Evolutionary conservation across 1,284 basidiomycete species (phyloP).

Genomic region (Leccinum pseudoinsigne): DNA sequence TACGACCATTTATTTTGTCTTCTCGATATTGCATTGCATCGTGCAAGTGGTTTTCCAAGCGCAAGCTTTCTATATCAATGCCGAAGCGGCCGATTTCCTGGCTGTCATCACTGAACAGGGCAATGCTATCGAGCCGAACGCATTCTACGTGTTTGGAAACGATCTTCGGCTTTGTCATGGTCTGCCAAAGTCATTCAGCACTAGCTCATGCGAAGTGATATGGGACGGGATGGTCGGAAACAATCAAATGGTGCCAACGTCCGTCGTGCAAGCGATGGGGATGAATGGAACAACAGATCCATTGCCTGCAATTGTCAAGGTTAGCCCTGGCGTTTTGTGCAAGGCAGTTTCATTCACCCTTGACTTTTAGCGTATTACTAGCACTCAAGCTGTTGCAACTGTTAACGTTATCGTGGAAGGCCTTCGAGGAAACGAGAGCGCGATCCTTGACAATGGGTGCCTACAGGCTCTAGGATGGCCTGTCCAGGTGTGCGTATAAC

Average conservation of each 20-base stretch:
- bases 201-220: slow-evolving; percentile 51
- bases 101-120: slow-evolving; percentile 50
- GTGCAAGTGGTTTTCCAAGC: slow-evolving; percentile 70
- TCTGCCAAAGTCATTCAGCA: slow-evolving; percentile 50
- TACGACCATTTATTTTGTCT: slow-evolving; percentile 63
- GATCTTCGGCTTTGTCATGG: slow-evolving; percentile 58
- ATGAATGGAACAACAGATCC: neutral
- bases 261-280: neutral
- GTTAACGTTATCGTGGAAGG: slow-evolving; percentile 45
- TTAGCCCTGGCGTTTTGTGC: neutral
- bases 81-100: slow-evolving; percentile 54
- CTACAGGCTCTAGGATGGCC: slow-evolving; percentile 67
- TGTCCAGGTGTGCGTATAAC: slow-evolving; percentile 46
- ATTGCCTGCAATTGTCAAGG: slow-evolving; percentile 5
- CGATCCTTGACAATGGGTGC: slow-evolving; percentile 42
- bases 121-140: slow-evolving; percentile 43
- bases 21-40: slow-evolving; percentile 65
- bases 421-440: slow-evolving; percentile 34
- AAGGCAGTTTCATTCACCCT: slow-evolving; percentile 6
- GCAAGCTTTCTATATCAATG: slow-evolving; percentile 65
- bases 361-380: slow-evolving; percentile 6
- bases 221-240: slow-evolving; percentile 42
- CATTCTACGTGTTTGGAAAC: slow-evolving; percentile 53
- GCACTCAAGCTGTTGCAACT: neutral
- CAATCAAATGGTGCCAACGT: slow-evolving; percentile 9